Evolutionary conservation across 192 early-diverging fungal genomes (phyloP), one percentile per base, ranked within the genome.

Genomic region (Mortierella claussenii): DNA sequence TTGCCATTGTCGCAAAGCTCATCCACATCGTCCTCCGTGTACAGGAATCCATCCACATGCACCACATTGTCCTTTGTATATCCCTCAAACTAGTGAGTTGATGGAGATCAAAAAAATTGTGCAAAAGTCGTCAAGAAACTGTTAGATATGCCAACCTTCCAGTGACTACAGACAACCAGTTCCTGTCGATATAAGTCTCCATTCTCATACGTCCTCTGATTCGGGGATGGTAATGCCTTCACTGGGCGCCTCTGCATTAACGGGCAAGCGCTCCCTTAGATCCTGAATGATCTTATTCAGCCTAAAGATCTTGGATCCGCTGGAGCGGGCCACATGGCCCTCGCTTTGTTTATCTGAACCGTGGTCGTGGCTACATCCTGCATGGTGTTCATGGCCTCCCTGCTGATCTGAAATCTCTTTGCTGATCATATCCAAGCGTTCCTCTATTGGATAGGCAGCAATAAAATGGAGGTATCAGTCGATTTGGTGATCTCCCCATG

Each of bases 41-140:
- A 89, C 18, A 89, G 57, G 55, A 89, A 89, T 5, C 76, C 69
- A 40, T 89, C 87, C 0, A 89, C 87, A 69, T 89, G 87, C 13
- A 88, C 73, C 0, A 87, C 86, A 28, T 85, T 88, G 43, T 83
- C 60, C 37, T 76, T 66, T 43, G 67, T 85, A 37, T 78, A 85
- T 21, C 76, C 86, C 31, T 68, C 60, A 50, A 87, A 85, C 83
- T 89, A 69, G n/a, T n/a, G n/a, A n/a, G n/a, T n/a, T n/a, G n/a
- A n/a, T n/a, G n/a, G n/a, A n/a, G n/a, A n/a, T n/a, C n/a, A n/a
- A n/a, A n/a, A n/a, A n/a, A n/a, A n/a, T n/a, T n/a, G n/a, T n/a
- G n/a, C n/a, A n/a, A n/a, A n/a, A n/a, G n/a, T n/a, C n/a, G n/a
- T n/a, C n/a, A n/a, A n/a, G n/a, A n/a, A n/a, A n/a, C n/a, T n/a